Evolutionary conservation across 352 stramenopile species (phyloP).

Genomic region (Globisporangium nunn): DNA sequence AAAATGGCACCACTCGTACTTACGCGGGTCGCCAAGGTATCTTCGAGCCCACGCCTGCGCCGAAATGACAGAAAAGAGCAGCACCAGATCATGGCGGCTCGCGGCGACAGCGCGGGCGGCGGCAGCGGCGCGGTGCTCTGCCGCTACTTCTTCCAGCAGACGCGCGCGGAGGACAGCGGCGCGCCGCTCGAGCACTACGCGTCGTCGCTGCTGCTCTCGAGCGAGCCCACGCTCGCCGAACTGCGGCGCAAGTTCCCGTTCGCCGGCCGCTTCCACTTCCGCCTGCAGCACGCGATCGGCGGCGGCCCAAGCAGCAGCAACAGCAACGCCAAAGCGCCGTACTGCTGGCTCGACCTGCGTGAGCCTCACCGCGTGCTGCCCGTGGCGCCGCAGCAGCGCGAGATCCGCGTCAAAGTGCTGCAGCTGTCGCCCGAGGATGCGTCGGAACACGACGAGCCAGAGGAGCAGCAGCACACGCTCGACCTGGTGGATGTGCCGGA

Average conservation of each 20-base stretch:
- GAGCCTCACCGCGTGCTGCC: constrained; percentile 41
- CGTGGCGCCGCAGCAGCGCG: constrained; percentile 17
- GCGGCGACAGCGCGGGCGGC: neutral
- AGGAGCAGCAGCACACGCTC: constrained; percentile 6
- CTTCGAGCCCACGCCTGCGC: too few species aligned
- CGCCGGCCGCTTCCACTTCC: constrained; percentile 70
- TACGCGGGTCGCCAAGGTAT: too few species aligned
- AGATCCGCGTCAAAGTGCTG: constrained; percentile 73
- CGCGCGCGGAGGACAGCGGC: constrained; percentile 43
- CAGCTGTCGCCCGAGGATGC: constrained; percentile 34
- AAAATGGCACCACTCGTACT: too few species aligned
- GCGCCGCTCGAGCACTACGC: constrained; percentile 35
- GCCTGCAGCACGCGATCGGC: constrained; percentile 37
- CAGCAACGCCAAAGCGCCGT: constrained; percentile 20
- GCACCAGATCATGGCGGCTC: neutral
- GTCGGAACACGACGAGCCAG: constrained; percentile 9
- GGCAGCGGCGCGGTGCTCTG: constrained; percentile 45
- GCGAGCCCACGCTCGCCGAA: constrained; percentile 48
- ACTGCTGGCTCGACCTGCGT: constrained; percentile 75
- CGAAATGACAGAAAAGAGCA: too few species aligned
- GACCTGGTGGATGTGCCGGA: constrained; percentile 57
- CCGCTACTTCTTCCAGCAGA: constrained; percentile 81
- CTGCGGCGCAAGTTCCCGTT: constrained; percentile 74
- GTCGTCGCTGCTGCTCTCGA: constrained; percentile 64
- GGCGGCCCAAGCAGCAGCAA: neutral